Evolutionary conservation across 2,329 filamentous ascomycete species (phyloP).

Genomic region (Colletotrichum acutatum): DNA sequence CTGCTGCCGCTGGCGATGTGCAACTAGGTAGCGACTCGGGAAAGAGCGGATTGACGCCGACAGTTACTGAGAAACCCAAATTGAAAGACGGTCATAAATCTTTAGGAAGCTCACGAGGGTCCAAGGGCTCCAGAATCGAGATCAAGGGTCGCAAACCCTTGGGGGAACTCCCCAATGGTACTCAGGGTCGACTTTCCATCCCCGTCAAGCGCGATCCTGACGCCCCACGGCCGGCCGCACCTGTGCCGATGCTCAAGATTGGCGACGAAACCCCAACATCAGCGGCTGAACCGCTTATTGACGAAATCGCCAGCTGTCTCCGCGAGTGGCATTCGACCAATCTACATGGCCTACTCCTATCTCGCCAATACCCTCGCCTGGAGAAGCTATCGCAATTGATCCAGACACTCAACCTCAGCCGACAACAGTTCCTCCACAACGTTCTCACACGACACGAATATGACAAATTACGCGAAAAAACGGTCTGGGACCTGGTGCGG

Average conservation of each 20-base stretch:
- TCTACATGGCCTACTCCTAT: constrained; percentile 88
- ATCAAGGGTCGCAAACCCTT: constrained; percentile 37
- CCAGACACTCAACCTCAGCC: constrained; percentile 82
- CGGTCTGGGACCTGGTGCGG: constrained; percentile 93
- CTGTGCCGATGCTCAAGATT: constrained; percentile 97
- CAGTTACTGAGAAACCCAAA: constrained; percentile 50
- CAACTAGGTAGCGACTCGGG: constrained; percentile 59
- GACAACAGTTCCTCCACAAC: constrained; percentile 92
- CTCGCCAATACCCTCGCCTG: constrained; percentile 82
- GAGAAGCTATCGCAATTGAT: constrained; percentile 86
- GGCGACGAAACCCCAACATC: constrained; percentile 96
- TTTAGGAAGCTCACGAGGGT: constrained; percentile 35
- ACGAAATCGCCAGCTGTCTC: constrained; percentile 96
- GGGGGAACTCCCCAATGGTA: constrained; percentile 52
- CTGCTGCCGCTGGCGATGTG: constrained; percentile 16
- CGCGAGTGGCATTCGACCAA: constrained; percentile 99
- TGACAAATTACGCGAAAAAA: constrained; percentile 82
- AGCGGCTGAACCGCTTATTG: constrained; percentile 87
- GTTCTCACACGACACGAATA: constrained; percentile 91
- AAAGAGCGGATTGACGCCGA: constrained; percentile 62
- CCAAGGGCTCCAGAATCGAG: constrained; percentile 32
- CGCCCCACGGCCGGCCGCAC: constrained; percentile 83
- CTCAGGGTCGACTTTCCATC: constrained; percentile 55
- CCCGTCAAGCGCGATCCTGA: constrained; percentile 70
- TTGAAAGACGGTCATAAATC: constrained; percentile 44